Evolutionary conservation across 2,329 filamentous ascomycete species (phyloP).

Genomic region (Aspergillus sp.): DNA sequence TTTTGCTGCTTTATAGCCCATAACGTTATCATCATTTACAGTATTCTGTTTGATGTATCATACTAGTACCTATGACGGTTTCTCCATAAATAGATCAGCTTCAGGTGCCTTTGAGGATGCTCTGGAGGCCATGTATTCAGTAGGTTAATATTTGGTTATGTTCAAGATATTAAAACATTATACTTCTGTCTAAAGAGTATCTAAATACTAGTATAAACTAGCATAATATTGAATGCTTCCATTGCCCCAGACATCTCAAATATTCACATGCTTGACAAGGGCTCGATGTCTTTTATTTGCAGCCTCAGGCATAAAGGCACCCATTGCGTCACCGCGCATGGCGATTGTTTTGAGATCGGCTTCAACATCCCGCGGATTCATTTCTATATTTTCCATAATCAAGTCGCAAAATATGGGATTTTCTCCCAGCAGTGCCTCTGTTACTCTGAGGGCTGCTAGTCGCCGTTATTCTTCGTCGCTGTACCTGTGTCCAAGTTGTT

Average conservation of each 20-base stretch:
- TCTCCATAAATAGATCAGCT: background rate
- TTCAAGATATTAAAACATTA: background rate
- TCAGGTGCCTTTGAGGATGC: too few relatives aligned
- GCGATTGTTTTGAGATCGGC: background rate
- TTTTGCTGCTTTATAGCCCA: slow-evolving; percentile 15
- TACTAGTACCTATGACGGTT: background rate
- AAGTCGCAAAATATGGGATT: slow-evolving; percentile 22
- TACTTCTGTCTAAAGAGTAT: background rate
- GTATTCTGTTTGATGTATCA: slow-evolving; percentile 10
- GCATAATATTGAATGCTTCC: background rate
- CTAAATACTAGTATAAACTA: too few relatives aligned
- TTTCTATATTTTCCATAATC: background rate
- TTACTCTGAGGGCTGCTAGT: background rate
- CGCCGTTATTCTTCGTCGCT: background rate
- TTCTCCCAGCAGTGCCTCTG: slow-evolving; percentile 10
- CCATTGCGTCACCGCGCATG: slow-evolving; percentile 6
- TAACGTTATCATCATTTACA: slow-evolving; percentile 17
- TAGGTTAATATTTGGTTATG: background rate
- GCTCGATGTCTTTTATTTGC: background rate
- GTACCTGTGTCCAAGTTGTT: background rate
- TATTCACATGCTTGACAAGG: background rate
- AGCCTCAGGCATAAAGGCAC: slow-evolving; percentile 13
- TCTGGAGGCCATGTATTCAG: background rate
- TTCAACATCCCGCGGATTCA: background rate
- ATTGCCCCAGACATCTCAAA: background rate